phyloP scores from a whole-genome alignment of 176 grass and related monocot species.

The Thalia dealbata region DNA sequence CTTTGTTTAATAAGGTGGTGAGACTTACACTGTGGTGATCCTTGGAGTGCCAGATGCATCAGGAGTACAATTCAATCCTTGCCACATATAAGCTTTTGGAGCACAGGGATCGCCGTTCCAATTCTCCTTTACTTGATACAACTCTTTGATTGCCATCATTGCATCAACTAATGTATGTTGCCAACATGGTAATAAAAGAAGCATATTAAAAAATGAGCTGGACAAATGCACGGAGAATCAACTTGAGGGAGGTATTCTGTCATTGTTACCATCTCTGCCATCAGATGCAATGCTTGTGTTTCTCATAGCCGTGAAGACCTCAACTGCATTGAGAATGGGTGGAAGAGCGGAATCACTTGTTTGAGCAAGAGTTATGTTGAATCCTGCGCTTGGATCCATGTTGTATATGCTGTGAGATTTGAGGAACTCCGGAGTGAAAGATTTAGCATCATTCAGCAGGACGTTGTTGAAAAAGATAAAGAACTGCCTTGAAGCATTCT shows the following conservation, averaged over 20 bases:
- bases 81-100: constrained; percentile 17
- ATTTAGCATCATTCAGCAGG: constrained; percentile 8
- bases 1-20: not conserved
- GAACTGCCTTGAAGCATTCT: constrained; percentile 26
- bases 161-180: constrained; percentile 11
- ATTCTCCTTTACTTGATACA: constrained; percentile 19
- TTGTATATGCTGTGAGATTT: not conserved
- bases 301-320: constrained; percentile 35
- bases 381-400: not conserved
- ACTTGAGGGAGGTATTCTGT: not conserved
- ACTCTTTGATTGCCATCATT: constrained; percentile 20
- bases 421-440: constrained; percentile 22
- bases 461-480: constrained; percentile 20
- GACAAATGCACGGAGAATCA: too few relatives aligned
- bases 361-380: constrained; percentile 27
- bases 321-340: constrained; percentile 41
- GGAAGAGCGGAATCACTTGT: constrained; percentile 40
- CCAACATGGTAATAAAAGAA: not conserved
- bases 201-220: too few relatives aligned
- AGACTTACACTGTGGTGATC: constrained; percentile 28
- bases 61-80: constrained; percentile 20
- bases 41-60: constrained; percentile 11
- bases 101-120: constrained; percentile 36
- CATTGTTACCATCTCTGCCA: constrained; percentile 22
- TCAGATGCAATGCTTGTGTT: constrained; percentile 17